Evolutionary conservation across 805 yeast species (phyloP).

Genomic region (Cephaloascus albidus): DNA sequence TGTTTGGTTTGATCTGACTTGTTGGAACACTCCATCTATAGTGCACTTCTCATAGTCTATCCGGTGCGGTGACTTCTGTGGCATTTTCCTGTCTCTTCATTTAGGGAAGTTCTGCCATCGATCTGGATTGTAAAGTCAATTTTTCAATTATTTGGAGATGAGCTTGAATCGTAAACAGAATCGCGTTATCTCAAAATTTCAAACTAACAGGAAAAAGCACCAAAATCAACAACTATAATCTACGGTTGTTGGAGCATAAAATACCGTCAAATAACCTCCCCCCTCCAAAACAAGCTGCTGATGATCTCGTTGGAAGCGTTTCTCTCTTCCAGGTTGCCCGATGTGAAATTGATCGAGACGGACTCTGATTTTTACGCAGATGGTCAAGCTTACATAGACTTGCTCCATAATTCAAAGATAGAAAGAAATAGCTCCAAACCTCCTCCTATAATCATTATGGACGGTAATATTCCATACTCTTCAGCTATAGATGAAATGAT

Average conservation of each 20-base stretch:
- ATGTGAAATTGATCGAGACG: neutral
- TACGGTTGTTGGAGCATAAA: too few relatives aligned
- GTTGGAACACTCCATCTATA: slow-evolving; percentile 34
- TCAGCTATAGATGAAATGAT: slow-evolving; percentile 35
- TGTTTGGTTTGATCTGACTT: slow-evolving; percentile 22
- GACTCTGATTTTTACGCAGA: neutral
- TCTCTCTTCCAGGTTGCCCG: slow-evolving; percentile 1
- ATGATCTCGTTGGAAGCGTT: too few relatives aligned
- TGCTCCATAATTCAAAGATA: neutral
- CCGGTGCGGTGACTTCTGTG: slow-evolving; percentile 8
- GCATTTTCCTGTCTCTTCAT: too few relatives aligned
- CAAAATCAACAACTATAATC: too few relatives aligned
- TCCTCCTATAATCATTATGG: neutral
- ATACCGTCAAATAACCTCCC: too few relatives aligned
- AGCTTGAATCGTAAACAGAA: too few relatives aligned
- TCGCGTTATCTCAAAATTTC: too few relatives aligned
- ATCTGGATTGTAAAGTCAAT: too few relatives aligned
- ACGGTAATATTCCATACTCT: slow-evolving; percentile 6
- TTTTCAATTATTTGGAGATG: too few relatives aligned
- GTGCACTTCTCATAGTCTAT: slow-evolving; percentile 39
- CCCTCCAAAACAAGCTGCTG: too few relatives aligned
- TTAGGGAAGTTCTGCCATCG: too few relatives aligned
- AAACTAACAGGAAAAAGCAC: too few relatives aligned
- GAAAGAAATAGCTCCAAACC: neutral
- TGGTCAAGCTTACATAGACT: neutral